Evolutionary conservation across 2,329 filamentous ascomycete species (phyloP).

Genomic region (Lecanosticta acicola): DNA sequence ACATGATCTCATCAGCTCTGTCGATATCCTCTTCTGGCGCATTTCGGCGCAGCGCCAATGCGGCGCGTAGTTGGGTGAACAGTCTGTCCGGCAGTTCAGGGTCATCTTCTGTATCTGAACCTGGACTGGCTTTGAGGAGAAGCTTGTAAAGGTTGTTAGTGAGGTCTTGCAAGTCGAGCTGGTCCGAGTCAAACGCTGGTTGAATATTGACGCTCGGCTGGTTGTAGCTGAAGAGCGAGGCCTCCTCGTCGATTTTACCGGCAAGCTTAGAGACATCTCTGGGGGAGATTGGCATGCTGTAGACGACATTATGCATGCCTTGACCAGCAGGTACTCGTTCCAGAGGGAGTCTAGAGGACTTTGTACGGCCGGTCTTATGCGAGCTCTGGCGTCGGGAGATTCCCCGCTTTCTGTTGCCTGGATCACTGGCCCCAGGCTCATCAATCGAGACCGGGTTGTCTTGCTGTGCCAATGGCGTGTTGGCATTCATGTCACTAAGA

Average conservation of each 20-base stretch:
- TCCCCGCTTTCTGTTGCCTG: too few relatives aligned
- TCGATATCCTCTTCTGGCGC: background rate
- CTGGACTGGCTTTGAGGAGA: too few relatives aligned
- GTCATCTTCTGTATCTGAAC: conserved; percentile 5
- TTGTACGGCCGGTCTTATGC: conserved; percentile 27
- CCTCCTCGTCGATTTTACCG: conserved; percentile 13
- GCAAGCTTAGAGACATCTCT: conserved; percentile 5
- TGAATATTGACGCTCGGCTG: conserved; percentile 18
- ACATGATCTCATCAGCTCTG: conserved; percentile 9
- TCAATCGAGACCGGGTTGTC: conserved; percentile 5
- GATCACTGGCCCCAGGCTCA: conserved; percentile 12
- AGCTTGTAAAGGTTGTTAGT: conserved; percentile 13
- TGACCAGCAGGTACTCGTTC: conserved; percentile 33
- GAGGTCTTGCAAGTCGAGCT: conserved; percentile 9
- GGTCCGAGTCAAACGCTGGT: conserved; percentile 6
- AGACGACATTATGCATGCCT: conserved; percentile 18
- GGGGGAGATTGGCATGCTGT: background rate
- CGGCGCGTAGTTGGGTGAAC: conserved; percentile 12
- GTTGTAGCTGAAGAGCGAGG: conserved; percentile 24
- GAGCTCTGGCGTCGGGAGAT: conserved; percentile 18
- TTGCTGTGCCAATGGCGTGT: conserved; percentile 9
- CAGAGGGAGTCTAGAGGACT: conserved; percentile 36
- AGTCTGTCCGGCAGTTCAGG: conserved; percentile 1
- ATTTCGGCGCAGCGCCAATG: conserved; percentile 2
- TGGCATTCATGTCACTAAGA: conserved; percentile 23